Percentiles rank a stretch among this genome's conserved stretches.
Conservation (phyloP, 176 grass and related monocot genomes). For the Triticum turgidum region DNA sequence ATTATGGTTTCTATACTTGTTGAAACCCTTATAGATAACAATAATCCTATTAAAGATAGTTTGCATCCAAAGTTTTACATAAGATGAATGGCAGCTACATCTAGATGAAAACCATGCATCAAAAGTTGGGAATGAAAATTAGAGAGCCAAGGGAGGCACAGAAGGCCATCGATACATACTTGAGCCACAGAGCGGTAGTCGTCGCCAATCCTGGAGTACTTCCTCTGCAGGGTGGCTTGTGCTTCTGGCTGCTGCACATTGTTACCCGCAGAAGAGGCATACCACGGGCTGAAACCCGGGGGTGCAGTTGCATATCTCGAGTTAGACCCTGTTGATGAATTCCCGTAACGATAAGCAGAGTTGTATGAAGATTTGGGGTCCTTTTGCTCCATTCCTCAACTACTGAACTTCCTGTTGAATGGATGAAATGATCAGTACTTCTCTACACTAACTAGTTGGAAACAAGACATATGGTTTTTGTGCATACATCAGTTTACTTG, state of each 20-base stretch:
- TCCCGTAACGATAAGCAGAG: conserved; percentile 43
- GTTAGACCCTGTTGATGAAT: conserved; percentile 37
- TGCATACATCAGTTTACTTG: neutral
- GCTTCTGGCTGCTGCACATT: conserved; percentile 55
- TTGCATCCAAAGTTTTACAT: conserved; percentile 1
- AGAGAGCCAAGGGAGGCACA: neutral
- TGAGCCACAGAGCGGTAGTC: conserved; percentile 74
- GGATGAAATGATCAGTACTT: conserved; percentile 1
- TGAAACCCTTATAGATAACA: neutral
- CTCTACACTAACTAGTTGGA: neutral
- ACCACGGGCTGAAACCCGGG: conserved; percentile 42
- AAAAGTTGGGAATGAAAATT: neutral
- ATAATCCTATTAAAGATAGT: neutral
- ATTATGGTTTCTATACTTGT: neutral
- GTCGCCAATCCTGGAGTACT: conserved; percentile 82
- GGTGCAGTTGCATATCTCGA: conserved; percentile 46
- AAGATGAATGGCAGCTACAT: conserved; percentile 6
- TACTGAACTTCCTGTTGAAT: conserved; percentile 2
- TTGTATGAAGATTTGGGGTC: conserved; percentile 40
- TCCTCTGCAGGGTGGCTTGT: conserved; percentile 52
- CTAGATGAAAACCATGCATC: neutral
- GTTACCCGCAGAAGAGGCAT: conserved; percentile 37
- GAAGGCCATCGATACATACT: conserved; percentile 33
- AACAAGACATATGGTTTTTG: neutral
- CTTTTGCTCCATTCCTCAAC: conserved; percentile 46